Percentiles rank a stretch among this genome's conserved stretches.
These are phyloP conservation scores for Epicoccum sorghinum DNA, from an alignment of 2,329 filamentous ascomycete genomes.

Conservation along the genomic window DNA sequence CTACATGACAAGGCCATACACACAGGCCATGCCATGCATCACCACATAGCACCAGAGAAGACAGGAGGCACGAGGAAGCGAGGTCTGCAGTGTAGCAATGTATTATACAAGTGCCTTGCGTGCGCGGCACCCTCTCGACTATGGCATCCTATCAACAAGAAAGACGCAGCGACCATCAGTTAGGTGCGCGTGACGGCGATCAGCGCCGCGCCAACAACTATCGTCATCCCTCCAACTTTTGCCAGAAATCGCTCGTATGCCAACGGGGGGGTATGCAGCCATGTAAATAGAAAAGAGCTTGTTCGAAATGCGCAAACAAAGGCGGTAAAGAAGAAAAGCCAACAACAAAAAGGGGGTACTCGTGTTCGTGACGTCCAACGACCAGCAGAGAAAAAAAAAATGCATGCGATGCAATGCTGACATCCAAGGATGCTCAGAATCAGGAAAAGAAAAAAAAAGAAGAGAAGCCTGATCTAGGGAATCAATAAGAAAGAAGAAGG, in stretches of 20 bases:
- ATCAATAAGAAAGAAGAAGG: conserved; percentile 22
- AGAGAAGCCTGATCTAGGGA: conserved; percentile 31
- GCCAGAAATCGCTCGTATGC: conserved; percentile 27
- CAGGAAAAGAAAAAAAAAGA: conserved; percentile 21
- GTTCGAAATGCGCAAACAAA: no score
- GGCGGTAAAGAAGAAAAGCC: background rate
- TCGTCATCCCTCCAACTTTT: conserved; percentile 9
- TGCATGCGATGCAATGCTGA: conserved; percentile 36
- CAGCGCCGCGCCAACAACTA: conserved; percentile 2
- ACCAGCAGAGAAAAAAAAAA: conserved; percentile 9
- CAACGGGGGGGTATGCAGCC: conserved; percentile 20
- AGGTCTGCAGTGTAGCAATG: conserved; percentile 18
- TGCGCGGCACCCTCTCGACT: background rate
- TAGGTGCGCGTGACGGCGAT: conserved; percentile 7
- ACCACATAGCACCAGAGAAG: background rate
- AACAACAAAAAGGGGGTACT: conserved; percentile 21
- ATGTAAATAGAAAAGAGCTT: background rate
- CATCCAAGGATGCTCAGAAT: conserved; percentile 20
- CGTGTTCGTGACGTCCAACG: conserved; percentile 23
- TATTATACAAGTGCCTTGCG: conserved; percentile 21
- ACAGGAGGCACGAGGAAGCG: background rate
- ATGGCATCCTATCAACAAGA: conserved; percentile 20
- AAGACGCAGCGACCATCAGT: conserved; percentile 10
- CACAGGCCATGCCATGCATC: no score
- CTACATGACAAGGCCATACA: no score